phyloP scores from a whole-genome alignment of 2,329 filamentous ascomycete species.

The Aureobasidium sp. region DNA sequence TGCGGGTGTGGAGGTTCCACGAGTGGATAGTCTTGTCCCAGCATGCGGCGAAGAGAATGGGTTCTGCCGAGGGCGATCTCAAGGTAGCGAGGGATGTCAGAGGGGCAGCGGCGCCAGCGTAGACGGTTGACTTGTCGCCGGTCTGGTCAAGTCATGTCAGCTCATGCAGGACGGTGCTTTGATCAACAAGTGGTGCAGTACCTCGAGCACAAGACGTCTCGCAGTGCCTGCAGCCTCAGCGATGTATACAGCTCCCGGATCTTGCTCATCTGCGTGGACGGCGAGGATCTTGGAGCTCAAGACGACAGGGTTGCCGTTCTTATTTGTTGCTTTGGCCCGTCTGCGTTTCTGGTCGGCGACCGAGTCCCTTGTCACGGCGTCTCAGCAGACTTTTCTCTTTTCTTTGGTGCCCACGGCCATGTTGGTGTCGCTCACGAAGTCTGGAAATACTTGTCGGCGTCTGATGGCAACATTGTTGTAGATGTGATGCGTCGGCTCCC shows the following conservation, averaged over 20 bases:
- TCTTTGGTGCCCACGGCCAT: background rate
- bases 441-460: constrained; percentile 84
- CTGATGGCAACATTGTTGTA: constrained; percentile 32
- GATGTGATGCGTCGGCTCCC: too few relatives aligned
- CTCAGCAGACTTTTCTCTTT: constrained; percentile 20
- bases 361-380: constrained; percentile 37
- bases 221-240: constrained; percentile 83
- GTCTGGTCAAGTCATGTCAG: constrained; percentile 30
- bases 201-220: constrained; percentile 66
- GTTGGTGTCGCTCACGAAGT: constrained; percentile 60
- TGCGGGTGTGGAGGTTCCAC: constrained; percentile 60
- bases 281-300: constrained; percentile 83
- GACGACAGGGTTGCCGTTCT: constrained; percentile 70
- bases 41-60: constrained; percentile 72
- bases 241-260: constrained; percentile 60
- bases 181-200: constrained; percentile 38
- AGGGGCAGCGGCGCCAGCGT: constrained; percentile 70
- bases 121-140: constrained; percentile 43
- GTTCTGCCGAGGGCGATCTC: constrained; percentile 37
- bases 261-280: constrained; percentile 59
- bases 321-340: constrained; percentile 70
- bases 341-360: constrained; percentile 52
- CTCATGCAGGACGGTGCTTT: background rate
- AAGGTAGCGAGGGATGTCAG: constrained; percentile 65
- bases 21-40: constrained; percentile 94